Evolutionary conservation across 208 protist species (phyloP), one percentile per base, ranked within the genome.

Genomic region (Phytomonas sp.): DNA sequence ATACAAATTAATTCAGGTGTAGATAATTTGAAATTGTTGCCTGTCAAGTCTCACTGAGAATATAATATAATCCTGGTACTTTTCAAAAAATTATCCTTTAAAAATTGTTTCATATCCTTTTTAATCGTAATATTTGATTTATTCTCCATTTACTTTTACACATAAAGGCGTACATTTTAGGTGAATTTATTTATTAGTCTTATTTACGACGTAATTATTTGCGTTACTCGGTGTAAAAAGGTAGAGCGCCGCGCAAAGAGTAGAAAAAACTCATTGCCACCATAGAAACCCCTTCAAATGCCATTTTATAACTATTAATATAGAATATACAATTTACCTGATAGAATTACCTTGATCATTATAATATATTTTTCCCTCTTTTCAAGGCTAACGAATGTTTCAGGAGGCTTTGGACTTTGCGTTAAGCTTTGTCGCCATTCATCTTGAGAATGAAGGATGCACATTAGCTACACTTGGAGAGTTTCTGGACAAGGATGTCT

Each of bases 401-500:
- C 66, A 61, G 7, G 82, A 81, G 72, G 74, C 72, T 29, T 60
- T 93, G 32, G 79, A 93, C 16, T 70, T 71, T 45, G 75, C 78
- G 7, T 65, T 89, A 0, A 75, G 81, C 60, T 93, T 95, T 67
- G 79, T 95, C 60, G 83, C 77, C 19, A 77, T 80, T 19, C 90
- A 95, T 26, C 63, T 67, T 45, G 75, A 75, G 14, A 12, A 69
- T 12, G 52, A 66, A 8, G 90, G 90, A 32, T 89, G 83, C 75
- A 78, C 69, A 31, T 75, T 81, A 0, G 73, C 69, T 0, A 77
- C 82, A 60, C 73, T 95, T n/a, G 73, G 80, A 31, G 86, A 90
- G 49, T 91, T 89, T 71, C 70, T 95, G n/a, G 72, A 71, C 36
- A 40, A 70, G 4, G 90, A 95, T 64, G 65, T 93, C 7, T 56